These are phyloP conservation scores for Trametes gibbosa DNA, from an alignment of 768 basidiomycete species.

Conservation along the genomic window DNA sequence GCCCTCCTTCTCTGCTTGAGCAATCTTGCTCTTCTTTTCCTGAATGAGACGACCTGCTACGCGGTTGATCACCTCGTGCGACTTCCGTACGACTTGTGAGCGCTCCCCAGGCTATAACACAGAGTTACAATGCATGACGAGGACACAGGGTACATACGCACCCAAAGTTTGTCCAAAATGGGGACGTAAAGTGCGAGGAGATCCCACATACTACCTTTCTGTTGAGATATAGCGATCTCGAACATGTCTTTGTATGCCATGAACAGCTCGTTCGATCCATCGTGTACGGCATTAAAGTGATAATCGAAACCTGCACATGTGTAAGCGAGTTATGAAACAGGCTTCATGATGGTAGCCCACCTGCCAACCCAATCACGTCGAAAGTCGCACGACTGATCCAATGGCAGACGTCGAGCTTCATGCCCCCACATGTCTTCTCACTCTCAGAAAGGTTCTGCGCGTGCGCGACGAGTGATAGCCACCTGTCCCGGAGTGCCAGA, in stretches of 20 bases:
- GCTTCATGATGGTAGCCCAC: constrained; percentile 33
- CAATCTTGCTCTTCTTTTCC: constrained; percentile 73
- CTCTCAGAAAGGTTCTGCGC: constrained; percentile 16
- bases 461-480: constrained; percentile 48
- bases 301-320: constrained; percentile 75
- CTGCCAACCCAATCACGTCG: constrained; percentile 89
- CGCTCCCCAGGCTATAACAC: constrained; percentile 37
- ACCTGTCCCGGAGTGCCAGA: constrained; percentile 55
- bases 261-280: constrained; percentile 77
- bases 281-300: constrained; percentile 77
- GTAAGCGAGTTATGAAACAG: background rate
- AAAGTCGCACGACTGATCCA: constrained; percentile 86
- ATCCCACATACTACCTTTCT: constrained; percentile 43
- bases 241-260: constrained; percentile 86
- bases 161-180: constrained; percentile 49
- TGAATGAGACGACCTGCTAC: constrained; percentile 76
- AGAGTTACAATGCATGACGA: background rate
- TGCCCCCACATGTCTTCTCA: constrained; percentile 19
- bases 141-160: constrained; percentile 34
- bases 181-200: constrained; percentile 60
- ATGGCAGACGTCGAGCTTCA: constrained; percentile 67
- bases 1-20: constrained; percentile 54
- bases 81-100: constrained; percentile 45
- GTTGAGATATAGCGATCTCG: constrained; percentile 64
- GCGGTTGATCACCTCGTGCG: constrained; percentile 59